Base-by-base conservation (phyloP, 805 yeast species). In the Metschnikowia peoriensis region DNA sequence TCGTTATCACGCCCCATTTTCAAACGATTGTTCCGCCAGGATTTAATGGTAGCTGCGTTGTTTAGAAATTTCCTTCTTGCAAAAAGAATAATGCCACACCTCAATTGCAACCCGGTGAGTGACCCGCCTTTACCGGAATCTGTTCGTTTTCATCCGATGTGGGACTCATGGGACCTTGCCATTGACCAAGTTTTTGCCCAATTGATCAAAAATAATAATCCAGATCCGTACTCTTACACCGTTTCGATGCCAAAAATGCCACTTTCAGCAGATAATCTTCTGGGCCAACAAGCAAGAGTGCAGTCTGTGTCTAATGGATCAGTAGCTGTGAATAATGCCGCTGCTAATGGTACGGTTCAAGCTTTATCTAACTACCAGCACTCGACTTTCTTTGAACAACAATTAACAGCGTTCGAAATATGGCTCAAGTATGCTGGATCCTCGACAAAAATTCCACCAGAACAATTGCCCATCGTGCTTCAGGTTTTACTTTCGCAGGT, bases 141-240 rank as follows among this genome's bases (percentile, higher is more conserved):
- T 12, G 81, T 85, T 6, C 83, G 88, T 44, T 80, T 82, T 55
- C 97, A 94, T 65, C 84, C 96, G 6, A 85, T 94, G 89, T 94
- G 99, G 99, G 94, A 90, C 53, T 86, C 97, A 0, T 94, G 99
- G 98, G 98, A 94, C 65, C 75, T 94, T 56, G 97, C 99, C 0
- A 86, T 94, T 40, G 98, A 94, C 66, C 97, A 94, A 65, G 96
- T 96, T 4, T 73, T 94, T 43, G 82, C 89, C 2, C 91, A 87
- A 61, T 68, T 87, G 41, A 76, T 87, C 48, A 80, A 79, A 47
- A 71, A 68, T 52, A 61, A 67, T 27, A 69, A 70, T 6, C 64
- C 67, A 1, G 57, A 61, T n/a, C 70, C 50, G 2, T 49, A 38
- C 27, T 27, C 70, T 46, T 47, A 47, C 54, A 52, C 46, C 40